These are phyloP conservation scores for Wickerhamiella nectarea DNA, from an alignment of 805 yeast genomes.

Conservation along the genomic window DNA sequence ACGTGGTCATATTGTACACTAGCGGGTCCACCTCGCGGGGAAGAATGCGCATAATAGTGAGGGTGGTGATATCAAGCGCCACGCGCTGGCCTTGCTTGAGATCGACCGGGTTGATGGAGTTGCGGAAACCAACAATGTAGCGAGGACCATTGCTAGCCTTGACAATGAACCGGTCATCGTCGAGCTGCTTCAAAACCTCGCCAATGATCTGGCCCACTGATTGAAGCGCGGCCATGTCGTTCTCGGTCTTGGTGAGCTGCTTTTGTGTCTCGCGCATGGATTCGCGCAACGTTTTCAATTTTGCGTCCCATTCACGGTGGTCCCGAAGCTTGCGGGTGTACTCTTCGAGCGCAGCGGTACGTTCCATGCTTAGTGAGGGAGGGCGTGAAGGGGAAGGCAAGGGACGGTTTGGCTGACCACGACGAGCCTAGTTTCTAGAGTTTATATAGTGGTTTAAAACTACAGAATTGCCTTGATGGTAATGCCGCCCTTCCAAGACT, in stretches of 20 bases:
- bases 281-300: conserved; percentile 69
- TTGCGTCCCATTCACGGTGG: conserved; percentile 89
- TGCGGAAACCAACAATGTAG: conserved; percentile 93
- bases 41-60: conserved; percentile 91
- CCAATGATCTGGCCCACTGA: conserved; percentile 96
- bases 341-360: conserved; percentile 61
- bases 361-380: conserved; percentile 25
- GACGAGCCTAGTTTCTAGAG: too few relatives aligned
- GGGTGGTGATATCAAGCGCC: conserved; percentile 91
- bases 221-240: conserved; percentile 92
- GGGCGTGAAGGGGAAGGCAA: background rate
- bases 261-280: conserved; percentile 73
- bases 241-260: conserved; percentile 83
- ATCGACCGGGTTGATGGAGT: conserved; percentile 69
- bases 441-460: too few relatives aligned
- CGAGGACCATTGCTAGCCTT: conserved; percentile 96
- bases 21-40: conserved; percentile 98
- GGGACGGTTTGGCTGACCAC: background rate
- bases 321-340: conserved; percentile 79
- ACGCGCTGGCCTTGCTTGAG: conserved; percentile 91
- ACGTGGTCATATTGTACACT: conserved; percentile 95
- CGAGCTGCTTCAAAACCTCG: conserved; percentile 88
- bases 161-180: conserved; percentile 84
- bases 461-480: conserved; percentile 12
- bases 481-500: conserved; percentile 47